Conservation (phyloP, 495 filamentous ascomycete species). For the Cladorrhinum samala region DNA sequence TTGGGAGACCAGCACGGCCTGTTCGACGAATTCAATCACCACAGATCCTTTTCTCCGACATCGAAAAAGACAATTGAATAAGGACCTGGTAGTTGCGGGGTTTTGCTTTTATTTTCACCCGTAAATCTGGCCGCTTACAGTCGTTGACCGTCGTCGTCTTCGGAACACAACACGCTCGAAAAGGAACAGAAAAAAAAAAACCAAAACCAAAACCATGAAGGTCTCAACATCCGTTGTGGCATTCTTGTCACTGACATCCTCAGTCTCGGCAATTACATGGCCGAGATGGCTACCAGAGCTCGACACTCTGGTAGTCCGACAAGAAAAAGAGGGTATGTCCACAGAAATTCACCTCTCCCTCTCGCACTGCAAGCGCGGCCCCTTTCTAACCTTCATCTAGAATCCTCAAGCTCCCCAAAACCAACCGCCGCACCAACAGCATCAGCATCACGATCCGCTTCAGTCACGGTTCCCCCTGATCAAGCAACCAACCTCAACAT, state of each 20-base stretch:
- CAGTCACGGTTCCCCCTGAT: not conserved
- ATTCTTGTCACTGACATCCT: constrained; percentile 28
- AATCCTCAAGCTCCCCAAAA: constrained; percentile 13
- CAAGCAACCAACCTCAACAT: constrained; percentile 32
- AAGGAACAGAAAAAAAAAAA: not conserved
- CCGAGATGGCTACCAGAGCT: constrained; percentile 33
- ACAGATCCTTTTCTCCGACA: constrained; percentile 19
- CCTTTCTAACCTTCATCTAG: constrained; percentile 5
- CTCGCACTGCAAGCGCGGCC: not conserved
- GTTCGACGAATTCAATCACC: constrained; percentile 2
- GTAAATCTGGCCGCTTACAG: not conserved
- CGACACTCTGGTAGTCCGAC: constrained; percentile 34
- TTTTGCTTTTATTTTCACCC: not conserved
- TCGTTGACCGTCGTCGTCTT: too few relatives aligned
- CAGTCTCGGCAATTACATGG: constrained; percentile 28
- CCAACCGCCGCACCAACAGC: constrained; percentile 14
- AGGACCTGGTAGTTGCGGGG: not conserved
- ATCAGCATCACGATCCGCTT: constrained; percentile 3
- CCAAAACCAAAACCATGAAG: constrained; percentile 19
- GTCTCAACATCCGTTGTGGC: constrained; percentile 27
- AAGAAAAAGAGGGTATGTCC: constrained; percentile 27
- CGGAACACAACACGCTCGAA: not conserved
- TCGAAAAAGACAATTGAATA: constrained; percentile 16
- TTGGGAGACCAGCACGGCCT: constrained; percentile 10
- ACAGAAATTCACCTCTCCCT: not conserved